Evolutionary conservation across 805 yeast species (phyloP), one percentile per base, ranked within the genome.

Genomic region (Candida boidinii): DNA sequence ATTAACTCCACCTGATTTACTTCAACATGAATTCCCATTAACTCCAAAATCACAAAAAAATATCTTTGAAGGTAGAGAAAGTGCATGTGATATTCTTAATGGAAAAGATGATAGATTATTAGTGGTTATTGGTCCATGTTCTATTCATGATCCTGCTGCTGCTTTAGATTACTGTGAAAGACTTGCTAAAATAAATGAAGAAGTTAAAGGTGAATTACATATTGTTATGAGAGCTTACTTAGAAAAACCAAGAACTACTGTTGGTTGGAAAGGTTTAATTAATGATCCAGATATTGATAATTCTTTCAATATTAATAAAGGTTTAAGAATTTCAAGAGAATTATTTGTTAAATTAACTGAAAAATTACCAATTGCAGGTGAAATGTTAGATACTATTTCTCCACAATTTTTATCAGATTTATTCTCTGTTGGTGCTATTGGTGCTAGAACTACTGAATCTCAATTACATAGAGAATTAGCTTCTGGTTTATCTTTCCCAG

Each of bases 381-480:
- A 90, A 64, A 90, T 90, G 96, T 73, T 90, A 54, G 98, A 90
- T 60, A 90, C 97, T 18, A 90, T 92, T 42, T 86, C 96, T 12
- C 98, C 98, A 2, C 96, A 90, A 68, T 90, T 82, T 64, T 70
- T 90, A 50, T 76, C 92, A 31, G 98, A 90, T 59, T 74, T 90
- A 46, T 81, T 90, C 71, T 83, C 95, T 17, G 75, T 92, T 34
- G 98, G 98, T 51, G 98, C 98, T 30, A 88, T 90, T 57, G 98
- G 98, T 51, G 98, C 98, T 25, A 81, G 98, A 70, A 90, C 98
- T 29, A 90, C 98, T 25, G 98, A 90, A 66, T 87, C 96, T 25
- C 98, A 90, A 66, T 74, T 90, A 34, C 98, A 90, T 61, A 79
- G 98, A 60, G 98, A 90, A 61, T 73, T 90, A 46, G 95, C 97